These are phyloP conservation scores for Apiospora saccharicola DNA, from an alignment of 2,329 filamentous ascomycete species.

Conservation along the genomic window DNA sequence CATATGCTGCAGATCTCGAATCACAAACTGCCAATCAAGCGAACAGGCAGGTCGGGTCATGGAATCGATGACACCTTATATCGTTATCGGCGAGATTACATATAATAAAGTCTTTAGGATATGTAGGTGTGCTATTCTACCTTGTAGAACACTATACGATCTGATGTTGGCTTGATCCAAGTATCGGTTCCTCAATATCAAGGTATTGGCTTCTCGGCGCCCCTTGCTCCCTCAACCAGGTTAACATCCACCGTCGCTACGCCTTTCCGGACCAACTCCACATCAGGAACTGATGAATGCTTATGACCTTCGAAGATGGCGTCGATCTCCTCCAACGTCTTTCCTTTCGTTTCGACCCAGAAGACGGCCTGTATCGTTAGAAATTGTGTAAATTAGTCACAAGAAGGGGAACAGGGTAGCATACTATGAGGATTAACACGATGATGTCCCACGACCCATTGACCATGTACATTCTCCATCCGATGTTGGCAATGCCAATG, in stretches of 20 bases:
- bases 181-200: background rate
- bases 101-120: background rate
- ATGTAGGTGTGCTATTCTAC: background rate
- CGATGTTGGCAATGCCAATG: constrained; percentile 33
- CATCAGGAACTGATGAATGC: constrained; percentile 27
- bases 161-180: background rate
- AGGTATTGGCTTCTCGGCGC: background rate
- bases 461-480: constrained; percentile 36
- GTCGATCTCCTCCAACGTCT: constrained; percentile 36
- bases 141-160: background rate
- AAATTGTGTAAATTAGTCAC: constrained; percentile 27
- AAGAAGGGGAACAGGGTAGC: constrained; percentile 34
- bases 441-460: constrained; percentile 36
- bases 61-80: no score
- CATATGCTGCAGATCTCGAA: no score
- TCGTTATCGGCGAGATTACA: no score
- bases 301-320: constrained; percentile 28
- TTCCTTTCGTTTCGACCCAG: constrained; percentile 33
- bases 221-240: constrained; percentile 29
- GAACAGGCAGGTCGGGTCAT: no score
- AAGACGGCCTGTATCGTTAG: no score
- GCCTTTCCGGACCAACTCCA: constrained; percentile 27
- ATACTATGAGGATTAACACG: constrained; percentile 27
- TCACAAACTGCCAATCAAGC: no score
- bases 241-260: constrained; percentile 33